phyloP scores from a whole-genome alignment of 2,329 filamentous ascomycete genomes.

The Verticillium dahliae region DNA sequence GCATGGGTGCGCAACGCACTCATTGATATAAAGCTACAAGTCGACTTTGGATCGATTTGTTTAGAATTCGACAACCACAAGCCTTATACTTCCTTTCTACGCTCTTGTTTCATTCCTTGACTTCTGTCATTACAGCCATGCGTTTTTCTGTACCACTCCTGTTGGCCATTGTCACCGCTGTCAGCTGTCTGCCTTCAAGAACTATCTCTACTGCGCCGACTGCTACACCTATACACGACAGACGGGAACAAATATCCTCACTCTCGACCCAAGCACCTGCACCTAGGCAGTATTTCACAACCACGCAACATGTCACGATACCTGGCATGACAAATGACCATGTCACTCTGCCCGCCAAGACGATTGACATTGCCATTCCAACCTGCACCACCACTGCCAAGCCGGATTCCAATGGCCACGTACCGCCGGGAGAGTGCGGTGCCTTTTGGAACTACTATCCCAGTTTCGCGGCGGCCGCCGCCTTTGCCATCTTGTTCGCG shows the following conservation, averaged over 20 bases:
- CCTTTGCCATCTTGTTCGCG: constrained; percentile 20
- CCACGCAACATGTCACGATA: constrained; percentile 20
- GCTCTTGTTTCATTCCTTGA: neutral
- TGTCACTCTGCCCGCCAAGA: constrained; percentile 21
- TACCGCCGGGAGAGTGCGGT: constrained; percentile 21
- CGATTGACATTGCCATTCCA: constrained; percentile 21
- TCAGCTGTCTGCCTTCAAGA: neutral
- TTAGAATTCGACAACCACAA: neutral
- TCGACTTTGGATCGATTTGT: neutral
- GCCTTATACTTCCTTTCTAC: neutral
- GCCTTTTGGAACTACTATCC: constrained; percentile 22
- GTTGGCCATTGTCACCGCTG: neutral
- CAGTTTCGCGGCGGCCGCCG: constrained; percentile 20
- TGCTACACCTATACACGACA: neutral
- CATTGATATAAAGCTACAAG: neutral
- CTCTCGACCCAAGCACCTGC: neutral
- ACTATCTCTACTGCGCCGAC: constrained; percentile 1
- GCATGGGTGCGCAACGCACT: neutral
- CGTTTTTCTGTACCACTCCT: neutral
- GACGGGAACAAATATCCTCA: neutral
- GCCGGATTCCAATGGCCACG: constrained; percentile 24
- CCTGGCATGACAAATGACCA: constrained; percentile 18
- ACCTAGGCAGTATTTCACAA: constrained; percentile 15
- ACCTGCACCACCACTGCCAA: constrained; percentile 27
- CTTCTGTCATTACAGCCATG: neutral